Evolutionary conservation across 805 yeast species (phyloP).

Genomic region (Kuraishia ogatae): DNA sequence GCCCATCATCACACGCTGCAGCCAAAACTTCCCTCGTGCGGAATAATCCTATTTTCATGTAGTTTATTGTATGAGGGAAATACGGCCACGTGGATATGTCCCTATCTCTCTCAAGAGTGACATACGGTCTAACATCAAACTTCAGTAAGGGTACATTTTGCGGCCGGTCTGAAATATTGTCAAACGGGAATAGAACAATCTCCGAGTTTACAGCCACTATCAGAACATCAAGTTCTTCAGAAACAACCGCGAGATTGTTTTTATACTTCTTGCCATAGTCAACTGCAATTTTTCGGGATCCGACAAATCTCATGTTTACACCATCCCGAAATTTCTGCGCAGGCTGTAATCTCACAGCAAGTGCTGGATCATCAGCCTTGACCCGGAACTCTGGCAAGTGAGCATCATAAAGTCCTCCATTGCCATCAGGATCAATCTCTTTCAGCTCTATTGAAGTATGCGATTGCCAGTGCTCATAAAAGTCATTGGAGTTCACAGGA

Average conservation of each 20-base stretch:
- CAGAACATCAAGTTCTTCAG: background rate
- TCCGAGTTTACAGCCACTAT: background rate
- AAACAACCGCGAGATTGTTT: constrained; percentile 1
- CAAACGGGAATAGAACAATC: background rate
- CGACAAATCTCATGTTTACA: background rate
- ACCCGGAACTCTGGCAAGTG: background rate
- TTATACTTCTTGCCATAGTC: constrained; percentile 1
- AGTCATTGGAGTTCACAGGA: constrained; percentile 23
- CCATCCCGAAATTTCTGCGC: constrained; percentile 28
- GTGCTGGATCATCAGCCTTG: constrained; percentile 10
- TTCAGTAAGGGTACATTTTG: background rate
- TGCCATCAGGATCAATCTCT: constrained; percentile 8
- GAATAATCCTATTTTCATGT: constrained; percentile 29
- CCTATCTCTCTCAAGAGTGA: background rate
- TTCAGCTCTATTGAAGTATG: constrained; percentile 10
- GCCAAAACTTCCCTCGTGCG: constrained; percentile 32
- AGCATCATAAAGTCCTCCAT: constrained; percentile 1
- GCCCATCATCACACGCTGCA: constrained; percentile 49
- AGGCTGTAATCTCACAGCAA: constrained; percentile 22
- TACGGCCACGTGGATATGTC: constrained; percentile 33
- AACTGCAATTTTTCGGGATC: background rate
- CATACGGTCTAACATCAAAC: background rate
- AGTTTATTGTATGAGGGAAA: constrained; percentile 50
- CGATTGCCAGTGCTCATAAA: constrained; percentile 25
- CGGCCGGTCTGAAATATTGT: background rate